These are phyloP conservation scores for Elsinoe fawcettii DNA, from an alignment of 2,329 filamentous ascomycete genomes.

Conservation along the genomic window DNA sequence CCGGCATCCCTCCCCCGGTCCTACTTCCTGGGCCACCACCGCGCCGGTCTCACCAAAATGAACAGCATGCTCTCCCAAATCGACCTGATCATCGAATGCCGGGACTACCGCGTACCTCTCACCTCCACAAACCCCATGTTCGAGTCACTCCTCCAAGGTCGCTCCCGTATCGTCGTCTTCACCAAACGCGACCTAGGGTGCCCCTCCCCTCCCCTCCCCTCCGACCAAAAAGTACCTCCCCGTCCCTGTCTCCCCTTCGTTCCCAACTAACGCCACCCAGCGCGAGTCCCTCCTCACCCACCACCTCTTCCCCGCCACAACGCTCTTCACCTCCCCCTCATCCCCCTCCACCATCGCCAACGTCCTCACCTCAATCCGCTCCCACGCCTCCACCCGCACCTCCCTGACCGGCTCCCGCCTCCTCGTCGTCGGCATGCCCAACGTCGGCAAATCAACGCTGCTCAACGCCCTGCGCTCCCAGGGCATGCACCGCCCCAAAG, in stretches of 20 bases:
- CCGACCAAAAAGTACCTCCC: conserved; percentile 1
- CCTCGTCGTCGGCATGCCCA: conserved; percentile 93
- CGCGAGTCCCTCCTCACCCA: conserved; percentile 12
- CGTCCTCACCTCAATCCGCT: conserved; percentile 46
- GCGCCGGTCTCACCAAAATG: conserved; percentile 72
- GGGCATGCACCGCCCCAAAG: conserved; percentile 62
- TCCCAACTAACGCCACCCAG: neutral
- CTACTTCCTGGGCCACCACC: conserved; percentile 93
- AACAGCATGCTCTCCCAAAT: conserved; percentile 70
- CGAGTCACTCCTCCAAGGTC: conserved; percentile 61
- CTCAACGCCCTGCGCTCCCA: conserved; percentile 72
- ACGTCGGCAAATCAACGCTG: conserved; percentile 92
- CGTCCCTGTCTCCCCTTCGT: neutral
- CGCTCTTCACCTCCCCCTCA: conserved; percentile 23
- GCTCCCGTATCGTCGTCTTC: conserved; percentile 74
- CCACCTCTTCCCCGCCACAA: neutral
- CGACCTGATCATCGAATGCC: conserved; percentile 86
- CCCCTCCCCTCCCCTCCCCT: neutral
- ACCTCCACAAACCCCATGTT: conserved; percentile 87
- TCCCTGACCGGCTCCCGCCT: conserved; percentile 74
- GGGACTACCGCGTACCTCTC: conserved; percentile 83
- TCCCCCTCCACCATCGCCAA: conserved; percentile 33
- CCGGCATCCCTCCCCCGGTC: conserved; percentile 73
- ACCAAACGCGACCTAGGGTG: conserved; percentile 76
- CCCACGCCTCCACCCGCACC: conserved; percentile 43